Evolutionary conservation across 2,329 filamentous ascomycete species (phyloP).

Genomic region (Fusarium sp.): DNA sequence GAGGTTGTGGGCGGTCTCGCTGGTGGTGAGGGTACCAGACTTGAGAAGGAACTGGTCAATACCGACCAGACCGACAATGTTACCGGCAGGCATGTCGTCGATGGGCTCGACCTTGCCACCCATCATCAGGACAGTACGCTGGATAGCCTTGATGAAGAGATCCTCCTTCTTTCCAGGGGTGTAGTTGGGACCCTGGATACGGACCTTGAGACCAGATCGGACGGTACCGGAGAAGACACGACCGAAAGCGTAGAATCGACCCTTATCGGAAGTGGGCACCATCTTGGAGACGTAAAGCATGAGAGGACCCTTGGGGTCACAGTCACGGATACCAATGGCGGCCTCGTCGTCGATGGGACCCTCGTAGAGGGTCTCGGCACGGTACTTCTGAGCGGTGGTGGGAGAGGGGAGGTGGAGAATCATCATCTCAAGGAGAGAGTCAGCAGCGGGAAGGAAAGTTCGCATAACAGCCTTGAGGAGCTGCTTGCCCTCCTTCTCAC

Average conservation of each 20-base stretch:
- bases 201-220: constrained; percentile 97
- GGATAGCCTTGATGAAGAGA: constrained; percentile 98
- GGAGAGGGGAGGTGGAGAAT: constrained; percentile 98
- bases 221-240: constrained; percentile 99
- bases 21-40: constrained; percentile 98
- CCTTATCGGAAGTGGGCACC: constrained; percentile 99
- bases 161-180: constrained; percentile 98
- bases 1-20: constrained; percentile 98
- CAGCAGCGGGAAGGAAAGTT: constrained; percentile 97
- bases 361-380: constrained; percentile 98
- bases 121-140: constrained; percentile 99
- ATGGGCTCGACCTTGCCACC: constrained; percentile 99
- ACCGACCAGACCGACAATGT: constrained; percentile 99
- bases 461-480: constrained; percentile 98
- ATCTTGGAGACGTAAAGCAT: constrained; percentile 99
- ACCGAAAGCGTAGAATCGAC: constrained; percentile 99
- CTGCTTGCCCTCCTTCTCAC: constrained; percentile 94
- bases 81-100: constrained; percentile 98
- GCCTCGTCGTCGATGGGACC: constrained; percentile 92
- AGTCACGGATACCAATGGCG: constrained; percentile 97
- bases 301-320: constrained; percentile 96
- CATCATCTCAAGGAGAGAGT: constrained; percentile 99
- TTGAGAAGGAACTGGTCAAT: constrained; percentile 99
- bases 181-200: constrained; percentile 99
- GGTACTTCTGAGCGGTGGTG: constrained; percentile 95